Percentiles rank a stretch among this genome's conserved stretches.
These are phyloP conservation scores for Lactarius indigo DNA, from an alignment of 768 basidiomycete species.

Conservation along the genomic window DNA sequence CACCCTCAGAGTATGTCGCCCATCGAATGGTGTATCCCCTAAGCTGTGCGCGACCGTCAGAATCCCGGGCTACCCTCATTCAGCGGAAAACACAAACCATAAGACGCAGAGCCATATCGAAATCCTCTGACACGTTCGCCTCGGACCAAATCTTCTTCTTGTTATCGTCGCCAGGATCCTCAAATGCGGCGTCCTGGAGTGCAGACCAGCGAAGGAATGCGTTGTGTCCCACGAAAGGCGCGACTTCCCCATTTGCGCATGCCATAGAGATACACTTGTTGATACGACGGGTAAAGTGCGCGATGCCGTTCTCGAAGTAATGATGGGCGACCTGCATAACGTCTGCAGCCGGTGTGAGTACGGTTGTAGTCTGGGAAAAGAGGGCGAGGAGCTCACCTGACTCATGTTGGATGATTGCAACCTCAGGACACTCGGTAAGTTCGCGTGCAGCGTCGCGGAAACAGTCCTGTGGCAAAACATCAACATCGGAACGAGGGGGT, in stretches of 20 bases:
- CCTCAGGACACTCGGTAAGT: conserved; percentile 73
- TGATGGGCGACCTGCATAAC: conserved; percentile 89
- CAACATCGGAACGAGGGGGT: background rate
- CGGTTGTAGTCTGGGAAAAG: too few species aligned
- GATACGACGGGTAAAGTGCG: conserved; percentile 84
- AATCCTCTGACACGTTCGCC: conserved; percentile 78
- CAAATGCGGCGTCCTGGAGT: conserved; percentile 80
- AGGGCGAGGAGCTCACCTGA: conserved; percentile 47
- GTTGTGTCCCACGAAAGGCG: conserved; percentile 84
- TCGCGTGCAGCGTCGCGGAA: conserved; percentile 88
- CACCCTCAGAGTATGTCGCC: conserved; percentile 82
- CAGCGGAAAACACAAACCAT: conserved; percentile 30
- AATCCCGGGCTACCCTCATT: background rate
- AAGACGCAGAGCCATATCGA: conserved; percentile 75
- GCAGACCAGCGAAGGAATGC: conserved; percentile 90
- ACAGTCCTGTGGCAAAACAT: conserved; percentile 53
- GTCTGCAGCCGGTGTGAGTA: conserved; percentile 37
- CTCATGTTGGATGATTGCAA: conserved; percentile 89
- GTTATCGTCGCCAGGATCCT: conserved; percentile 59
- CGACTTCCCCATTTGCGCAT: conserved; percentile 77
- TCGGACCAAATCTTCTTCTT: conserved; percentile 78
- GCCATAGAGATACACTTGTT: conserved; percentile 80
- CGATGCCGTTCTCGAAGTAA: conserved; percentile 89
- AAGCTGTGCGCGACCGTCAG: conserved; percentile 28
- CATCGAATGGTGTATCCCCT: conserved; percentile 75